phyloP scores from a whole-genome alignment of 257 asterid species.

The Ligustrum vulgare region DNA sequence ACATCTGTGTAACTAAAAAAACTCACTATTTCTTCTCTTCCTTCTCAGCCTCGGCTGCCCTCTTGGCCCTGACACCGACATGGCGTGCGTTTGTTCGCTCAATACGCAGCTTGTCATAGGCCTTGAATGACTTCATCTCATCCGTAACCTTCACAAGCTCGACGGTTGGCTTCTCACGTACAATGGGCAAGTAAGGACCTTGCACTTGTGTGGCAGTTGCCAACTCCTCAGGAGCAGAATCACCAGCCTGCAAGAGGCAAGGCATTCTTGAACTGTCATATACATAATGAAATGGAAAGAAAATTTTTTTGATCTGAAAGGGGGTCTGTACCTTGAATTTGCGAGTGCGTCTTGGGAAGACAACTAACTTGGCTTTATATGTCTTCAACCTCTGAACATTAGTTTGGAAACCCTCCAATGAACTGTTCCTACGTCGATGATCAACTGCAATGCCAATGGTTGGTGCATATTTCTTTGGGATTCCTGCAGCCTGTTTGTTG shows the following conservation, averaged over 20 bases:
- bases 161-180: slow-evolving; percentile 50
- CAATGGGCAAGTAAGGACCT: slow-evolving; percentile 54
- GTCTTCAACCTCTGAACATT: slow-evolving; percentile 74
- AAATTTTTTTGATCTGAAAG: neutral
- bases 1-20: neutral
- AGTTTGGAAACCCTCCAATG: slow-evolving; percentile 69
- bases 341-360: slow-evolving; percentile 70
- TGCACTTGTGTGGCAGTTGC: slow-evolving; percentile 69
- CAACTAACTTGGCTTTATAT: slow-evolving; percentile 71
- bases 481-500: slow-evolving; percentile 60
- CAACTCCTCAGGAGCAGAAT: slow-evolving; percentile 64
- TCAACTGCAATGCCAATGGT: slow-evolving; percentile 75
- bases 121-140: slow-evolving; percentile 62
- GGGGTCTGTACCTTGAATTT: slow-evolving; percentile 45
- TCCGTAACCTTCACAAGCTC: slow-evolving; percentile 63
- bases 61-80: slow-evolving; percentile 60
- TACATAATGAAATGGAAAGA: neutral
- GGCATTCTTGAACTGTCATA: neutral
- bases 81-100: slow-evolving; percentile 60
- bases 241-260: slow-evolving; percentile 45
- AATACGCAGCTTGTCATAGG: slow-evolving; percentile 58
- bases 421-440: slow-evolving; percentile 66
- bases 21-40: slow-evolving; percentile 54
- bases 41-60: slow-evolving; percentile 72
- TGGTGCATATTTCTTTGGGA: slow-evolving; percentile 70